Base-by-base conservation (phyloP, 2,329 filamentous ascomycete genomes). In the Penicillium sp. region DNA sequence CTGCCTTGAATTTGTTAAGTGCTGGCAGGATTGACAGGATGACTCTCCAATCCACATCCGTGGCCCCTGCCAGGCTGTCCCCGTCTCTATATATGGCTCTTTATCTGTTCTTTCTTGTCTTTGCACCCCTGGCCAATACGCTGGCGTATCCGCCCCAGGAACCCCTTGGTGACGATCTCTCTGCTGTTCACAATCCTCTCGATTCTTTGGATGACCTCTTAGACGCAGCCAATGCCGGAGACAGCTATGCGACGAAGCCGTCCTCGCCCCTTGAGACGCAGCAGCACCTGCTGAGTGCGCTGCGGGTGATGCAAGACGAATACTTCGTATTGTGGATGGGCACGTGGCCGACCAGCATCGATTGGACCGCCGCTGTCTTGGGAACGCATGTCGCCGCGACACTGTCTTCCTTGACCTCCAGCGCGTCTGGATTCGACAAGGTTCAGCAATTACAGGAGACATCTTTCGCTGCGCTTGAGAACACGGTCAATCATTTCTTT, bases 361-460 rank as follows among this genome's bases (percentile, higher is more conserved):
- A 96, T 73, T 97, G 92, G 92, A 97, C 92, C 0, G 86, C 84
- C 15, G 91, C 92, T 3, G 89, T 96, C 7, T 76, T 89, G 59
- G 84, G 84, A 38, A 95, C 91, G 0, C 83, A 92, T 49, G 72
- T 95, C 31, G 86, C 88, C 0, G 87, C 84, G 12, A 80, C 84
- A 2, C 77, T 93, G 13, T 81, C 78, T 13, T 84, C 86, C n/a
- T 73, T 95, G 46, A 87, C 87, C 9, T 63, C 67, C 28, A 29
- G 81, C 9, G 71, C 85, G 24, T 66, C 72, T 6, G 73, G 75
- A 57, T 66, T 72, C 3, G 62, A 73, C 41, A 44, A 47, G 10
- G 42, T 24, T 8, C 38, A 48, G 24, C 46, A 42, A 44, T 25
- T 46, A 23, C 46, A 49, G 20, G 63, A 71, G 12, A 46, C 52